These are phyloP conservation scores for Cruciata laevipes DNA, from an alignment of 257 asterid species.

Conservation along the genomic window DNA sequence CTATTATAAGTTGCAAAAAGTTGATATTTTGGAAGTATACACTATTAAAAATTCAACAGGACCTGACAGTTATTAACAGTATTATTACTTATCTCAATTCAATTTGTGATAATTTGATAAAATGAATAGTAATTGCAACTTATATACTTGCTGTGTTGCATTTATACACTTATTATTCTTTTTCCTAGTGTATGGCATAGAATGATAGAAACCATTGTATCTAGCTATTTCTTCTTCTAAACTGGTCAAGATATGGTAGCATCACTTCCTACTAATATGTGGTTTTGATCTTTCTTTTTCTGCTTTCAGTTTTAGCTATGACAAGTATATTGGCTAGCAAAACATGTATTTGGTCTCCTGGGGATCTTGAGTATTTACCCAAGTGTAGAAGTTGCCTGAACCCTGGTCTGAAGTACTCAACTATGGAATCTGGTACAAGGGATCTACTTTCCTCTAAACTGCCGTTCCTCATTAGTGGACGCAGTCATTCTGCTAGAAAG, in stretches of 20 bases:
- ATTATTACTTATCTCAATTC: neutral
- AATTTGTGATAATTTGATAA: neutral
- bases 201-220: neutral
- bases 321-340: conserved; percentile 50
- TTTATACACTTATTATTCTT: neutral
- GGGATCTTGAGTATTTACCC: conserved; percentile 24
- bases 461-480: conserved; percentile 18
- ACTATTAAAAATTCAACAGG: neutral
- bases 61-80: neutral
- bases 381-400: conserved; percentile 29
- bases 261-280: neutral
- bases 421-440: conserved; percentile 27
- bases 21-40: neutral
- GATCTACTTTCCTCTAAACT: conserved; percentile 18
- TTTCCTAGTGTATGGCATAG: neutral
- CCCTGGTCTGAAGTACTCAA: conserved; percentile 32
- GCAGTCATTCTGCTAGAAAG: conserved; percentile 20
- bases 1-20: neutral
- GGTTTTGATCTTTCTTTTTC: conserved; percentile 1
- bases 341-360: conserved; percentile 37
- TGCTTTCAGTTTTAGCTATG: conserved; percentile 25
- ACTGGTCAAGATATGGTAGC: neutral
- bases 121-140: neutral
- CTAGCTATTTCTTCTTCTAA: neutral
- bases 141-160: neutral